phyloP scores from a whole-genome alignment of 805 yeast species.

The Ogataea angusta region DNA sequence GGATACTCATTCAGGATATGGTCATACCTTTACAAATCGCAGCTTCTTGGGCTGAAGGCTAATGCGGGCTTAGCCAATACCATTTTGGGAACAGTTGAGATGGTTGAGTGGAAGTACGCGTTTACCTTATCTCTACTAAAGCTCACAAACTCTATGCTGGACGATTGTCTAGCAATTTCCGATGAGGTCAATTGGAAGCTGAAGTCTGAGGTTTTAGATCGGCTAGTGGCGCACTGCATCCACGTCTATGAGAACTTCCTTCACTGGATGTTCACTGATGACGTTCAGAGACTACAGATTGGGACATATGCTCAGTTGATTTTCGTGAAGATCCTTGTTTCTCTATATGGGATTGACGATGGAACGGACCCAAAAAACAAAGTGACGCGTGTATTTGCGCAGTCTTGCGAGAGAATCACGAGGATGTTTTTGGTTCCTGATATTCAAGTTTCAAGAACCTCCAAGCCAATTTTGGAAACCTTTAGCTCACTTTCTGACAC shows the following conservation, averaged over 20 bases:
- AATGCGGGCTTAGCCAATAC: conserved; percentile 62
- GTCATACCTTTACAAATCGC: conserved; percentile 70
- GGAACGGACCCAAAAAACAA: conserved; percentile 33
- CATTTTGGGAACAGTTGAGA: conserved; percentile 69
- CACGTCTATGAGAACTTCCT: conserved; percentile 70
- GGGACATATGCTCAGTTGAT: conserved; percentile 53
- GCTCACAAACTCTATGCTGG: conserved; percentile 50
- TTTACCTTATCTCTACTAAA: conserved; percentile 62
- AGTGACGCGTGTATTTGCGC: conserved; percentile 48
- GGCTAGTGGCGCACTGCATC: conserved; percentile 54
- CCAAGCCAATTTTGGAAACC: conserved; percentile 49
- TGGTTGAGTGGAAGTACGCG: conserved; percentile 60
- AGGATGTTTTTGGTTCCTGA: conserved; percentile 53
- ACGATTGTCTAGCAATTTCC: conserved; percentile 43
- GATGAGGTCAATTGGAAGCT: conserved; percentile 37
- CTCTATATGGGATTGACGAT: conserved; percentile 54
- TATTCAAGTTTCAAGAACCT: conserved; percentile 49
- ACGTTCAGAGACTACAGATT: conserved; percentile 57
- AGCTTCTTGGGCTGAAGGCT: conserved; percentile 56
- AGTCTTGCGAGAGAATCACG: conserved; percentile 49
- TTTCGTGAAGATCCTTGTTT: conserved; percentile 51
- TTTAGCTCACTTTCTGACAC: conserved; percentile 44
- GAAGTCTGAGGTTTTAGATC: conserved; percentile 54
- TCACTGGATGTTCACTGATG: conserved; percentile 61
- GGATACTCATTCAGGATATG: conserved; percentile 67